Evolutionary conservation across 1,284 basidiomycete genomes (phyloP), one percentile per base, ranked within the genome.

Genomic region (Leucoagaricus sp.): DNA sequence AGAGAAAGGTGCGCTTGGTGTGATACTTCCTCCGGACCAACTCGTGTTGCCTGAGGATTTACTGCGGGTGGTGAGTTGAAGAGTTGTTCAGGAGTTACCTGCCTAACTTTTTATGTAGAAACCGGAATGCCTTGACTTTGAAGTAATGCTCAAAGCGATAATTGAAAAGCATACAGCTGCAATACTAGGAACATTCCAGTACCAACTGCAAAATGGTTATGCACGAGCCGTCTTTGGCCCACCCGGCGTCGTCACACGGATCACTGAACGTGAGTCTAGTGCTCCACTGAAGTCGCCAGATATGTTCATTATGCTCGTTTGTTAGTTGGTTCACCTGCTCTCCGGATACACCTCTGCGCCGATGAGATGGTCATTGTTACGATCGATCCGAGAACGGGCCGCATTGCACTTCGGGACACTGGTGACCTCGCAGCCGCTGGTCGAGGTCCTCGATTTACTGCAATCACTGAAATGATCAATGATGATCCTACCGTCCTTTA

Each of bases 381-480:
- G 4, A 81, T 93, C 47, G 90, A 93, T 63, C 71, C 83, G 1
- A 78, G 90, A 61, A 91, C 88, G 0, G 90, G 90, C 12, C 82
- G 82, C 15, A 71, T 92, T 59, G 85, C 78, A 57, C 74, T 92
- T 40, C 79, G 84, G 10, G 89, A 92, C 67, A 87, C 84, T 1
- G 89, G 89, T 7, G 88, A 90, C 64, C 79, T 93, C 25, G 85
- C 88, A 2, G 84, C 86, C 7, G 83, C 85, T 38, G 83, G 84
- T n/a, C 80, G 85, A 46, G 86, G 80, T 0, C 82, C 83, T 15
- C 79, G 80, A 26, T 89, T 89, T 65, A 72, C 77, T 6, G 61
- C 69, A 2, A 68, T 85, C 49, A 79, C 84, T 0, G 81, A 85
- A 15, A 77, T 71, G 48, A 66, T 93, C 56, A 91, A 91, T 58